Conservation (phyloP, 73 alveolate genomes). For the Paramecium bursaria region DNA sequence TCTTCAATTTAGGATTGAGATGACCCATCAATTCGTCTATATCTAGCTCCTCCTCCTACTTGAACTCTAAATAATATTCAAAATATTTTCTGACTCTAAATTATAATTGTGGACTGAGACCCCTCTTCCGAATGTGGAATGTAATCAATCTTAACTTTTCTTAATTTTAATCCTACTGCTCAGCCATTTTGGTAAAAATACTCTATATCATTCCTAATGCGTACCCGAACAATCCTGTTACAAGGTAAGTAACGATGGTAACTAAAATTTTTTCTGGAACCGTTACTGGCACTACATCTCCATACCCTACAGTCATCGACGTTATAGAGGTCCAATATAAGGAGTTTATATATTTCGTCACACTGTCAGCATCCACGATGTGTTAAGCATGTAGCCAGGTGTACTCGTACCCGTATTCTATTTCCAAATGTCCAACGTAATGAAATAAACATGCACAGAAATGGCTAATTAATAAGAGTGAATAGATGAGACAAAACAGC, state of each 20-base stretch:
- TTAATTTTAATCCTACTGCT: conserved; percentile 17
- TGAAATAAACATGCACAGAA: conserved; percentile 60
- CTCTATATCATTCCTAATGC: conserved; percentile 63
- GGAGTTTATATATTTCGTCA: conserved; percentile 22
- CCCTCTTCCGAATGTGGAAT: conserved; percentile 15
- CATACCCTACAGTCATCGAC: conserved; percentile 61
- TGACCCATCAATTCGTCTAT: conserved; percentile 45
- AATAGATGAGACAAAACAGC: conserved; percentile 45
- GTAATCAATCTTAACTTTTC: conserved; percentile 29
- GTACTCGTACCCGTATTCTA: conserved; percentile 17
- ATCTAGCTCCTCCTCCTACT: conserved; percentile 42
- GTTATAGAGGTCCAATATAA: conserved; percentile 53
- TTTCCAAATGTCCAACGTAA: conserved; percentile 22
- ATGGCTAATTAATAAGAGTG: conserved; percentile 44
- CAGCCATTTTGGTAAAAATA: conserved; percentile 38
- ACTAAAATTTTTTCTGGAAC: conserved; percentile 50
- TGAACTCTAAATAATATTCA: conserved; percentile 42
- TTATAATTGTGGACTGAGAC: conserved; percentile 28
- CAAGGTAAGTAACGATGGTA: conserved; percentile 23
- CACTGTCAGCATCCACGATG: conserved; percentile 1
- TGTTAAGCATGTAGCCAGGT: conserved; percentile 39
- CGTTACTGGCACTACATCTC: conserved; percentile 56
- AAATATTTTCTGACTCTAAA: conserved; percentile 57
- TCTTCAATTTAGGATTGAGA: conserved; percentile 35
- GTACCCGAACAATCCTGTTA: conserved; percentile 30